A percentile compares a stretch with the other conserved stretches of the same genome.
These are phyloP conservation scores for Aspergillus sp. DNA, from an alignment of 2,329 filamentous ascomycete genomes.

Conservation along the genomic window DNA sequence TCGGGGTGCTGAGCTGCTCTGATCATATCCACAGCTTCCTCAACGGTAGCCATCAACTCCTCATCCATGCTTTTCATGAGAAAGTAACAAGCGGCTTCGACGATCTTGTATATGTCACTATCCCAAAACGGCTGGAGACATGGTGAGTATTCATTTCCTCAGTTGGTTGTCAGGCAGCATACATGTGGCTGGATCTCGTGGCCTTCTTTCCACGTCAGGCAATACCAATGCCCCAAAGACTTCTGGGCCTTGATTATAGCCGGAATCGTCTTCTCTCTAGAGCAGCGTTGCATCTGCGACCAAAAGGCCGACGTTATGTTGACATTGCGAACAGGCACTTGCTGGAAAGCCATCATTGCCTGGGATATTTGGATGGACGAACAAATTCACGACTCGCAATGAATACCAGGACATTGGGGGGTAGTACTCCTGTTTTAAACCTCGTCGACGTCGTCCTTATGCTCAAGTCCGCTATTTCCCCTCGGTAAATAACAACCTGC, in stretches of 20 bases:
- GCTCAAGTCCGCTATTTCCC: too few relatives aligned
- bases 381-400: too few relatives aligned
- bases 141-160: neutral
- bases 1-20: constrained; percentile 57
- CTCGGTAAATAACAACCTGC: too few relatives aligned
- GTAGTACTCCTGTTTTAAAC: too few relatives aligned
- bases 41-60: constrained; percentile 52
- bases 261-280: constrained; percentile 17
- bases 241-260: constrained; percentile 23
- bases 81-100: constrained; percentile 62
- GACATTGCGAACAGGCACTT: constrained; percentile 12
- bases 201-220: constrained; percentile 22
- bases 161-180: neutral
- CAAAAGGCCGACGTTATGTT: constrained; percentile 20
- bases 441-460: too few relatives aligned
- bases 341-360: constrained; percentile 1
- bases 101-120: constrained; percentile 59
- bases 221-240: constrained; percentile 18
- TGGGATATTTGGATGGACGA: neutral
- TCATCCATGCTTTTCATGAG: constrained; percentile 43
- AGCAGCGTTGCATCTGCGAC: constrained; percentile 19
- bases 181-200: constrained; percentile 45
- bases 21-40: constrained; percentile 61
- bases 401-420: too few relatives aligned
- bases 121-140: constrained; percentile 55